A percentile compares a stretch with the other conserved stretches of the same genome.
Conservation (phyloP, 148 eudicot genomes). For the Amaranthus cruentus region DNA sequence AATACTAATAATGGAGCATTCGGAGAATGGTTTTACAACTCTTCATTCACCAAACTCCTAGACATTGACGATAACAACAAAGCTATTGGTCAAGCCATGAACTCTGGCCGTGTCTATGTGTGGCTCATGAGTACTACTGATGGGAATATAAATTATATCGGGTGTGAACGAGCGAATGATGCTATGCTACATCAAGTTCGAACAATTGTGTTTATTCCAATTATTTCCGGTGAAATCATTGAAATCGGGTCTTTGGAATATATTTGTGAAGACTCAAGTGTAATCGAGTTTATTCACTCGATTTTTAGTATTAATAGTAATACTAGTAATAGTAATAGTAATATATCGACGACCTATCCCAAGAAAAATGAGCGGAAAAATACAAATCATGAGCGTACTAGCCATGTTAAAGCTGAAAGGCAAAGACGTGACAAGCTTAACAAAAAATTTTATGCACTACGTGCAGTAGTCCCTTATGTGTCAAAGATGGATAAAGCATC, state of each 20-base stretch:
- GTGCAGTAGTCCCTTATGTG: slow-evolving; percentile 56
- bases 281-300: not conserved
- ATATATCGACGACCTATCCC: not conserved
- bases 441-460: slow-evolving; percentile 42
- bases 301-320: not conserved
- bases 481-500: slow-evolving; percentile 70
- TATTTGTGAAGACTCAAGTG: not conserved
- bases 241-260: not conserved
- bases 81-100: not conserved
- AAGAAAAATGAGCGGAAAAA: not conserved
- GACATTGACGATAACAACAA: not conserved
- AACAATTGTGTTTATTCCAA: not conserved
- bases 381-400: not conserved
- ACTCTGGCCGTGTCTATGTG: not conserved
- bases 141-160: no score
- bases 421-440: slow-evolving; percentile 56
- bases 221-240: not conserved
- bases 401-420: slow-evolving; percentile 59
- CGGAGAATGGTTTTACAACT: not conserved
- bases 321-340: not conserved
- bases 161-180: not conserved
- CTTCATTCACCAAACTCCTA: not conserved
- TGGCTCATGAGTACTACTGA: not conserved
- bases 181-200: not conserved
- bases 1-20: not conserved